Evolutionary conservation across 139 green algal genomes (phyloP).

Genomic region (Desmodesmus armatus): DNA sequence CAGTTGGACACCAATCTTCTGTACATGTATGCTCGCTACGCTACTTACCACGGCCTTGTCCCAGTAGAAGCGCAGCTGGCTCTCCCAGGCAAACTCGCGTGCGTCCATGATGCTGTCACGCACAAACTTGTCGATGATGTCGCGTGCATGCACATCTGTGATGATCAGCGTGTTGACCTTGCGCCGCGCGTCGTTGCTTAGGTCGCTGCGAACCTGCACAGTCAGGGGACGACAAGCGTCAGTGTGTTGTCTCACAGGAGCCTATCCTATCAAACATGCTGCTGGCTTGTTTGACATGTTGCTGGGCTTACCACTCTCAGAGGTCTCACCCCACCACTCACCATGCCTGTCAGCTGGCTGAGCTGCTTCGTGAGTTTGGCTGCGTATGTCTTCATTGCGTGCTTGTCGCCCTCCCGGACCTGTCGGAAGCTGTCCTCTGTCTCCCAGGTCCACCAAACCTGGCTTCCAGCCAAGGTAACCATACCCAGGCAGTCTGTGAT

Average conservation of each 20-base stretch:
- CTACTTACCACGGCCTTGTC: slow-evolving; percentile 64
- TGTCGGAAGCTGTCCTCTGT: slow-evolving; percentile 87
- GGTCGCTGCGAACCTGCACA: slow-evolving; percentile 62
- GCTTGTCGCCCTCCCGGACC: slow-evolving; percentile 82
- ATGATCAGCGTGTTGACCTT: slow-evolving; percentile 98
- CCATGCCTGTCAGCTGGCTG: slow-evolving; percentile 81
- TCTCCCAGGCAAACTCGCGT: slow-evolving; percentile 97
- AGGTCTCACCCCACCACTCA: slow-evolving; percentile 39
- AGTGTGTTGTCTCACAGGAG: too few relatives aligned
- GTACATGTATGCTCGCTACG: too few relatives aligned
- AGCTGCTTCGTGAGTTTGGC: slow-evolving; percentile 86
- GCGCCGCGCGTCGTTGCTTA: slow-evolving; percentile 75
- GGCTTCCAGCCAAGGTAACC: slow-evolving; percentile 86
- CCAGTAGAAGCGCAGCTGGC: slow-evolving; percentile 96
- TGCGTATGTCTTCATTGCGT: slow-evolving; percentile 85
- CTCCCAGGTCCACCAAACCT: slow-evolving; percentile 94
- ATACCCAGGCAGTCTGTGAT: slow-evolving; percentile 88
- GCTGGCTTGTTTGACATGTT: neutral
- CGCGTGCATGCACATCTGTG: slow-evolving; percentile 97
- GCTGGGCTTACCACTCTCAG: neutral
- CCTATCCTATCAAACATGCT: too few relatives aligned
- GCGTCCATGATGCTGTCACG: slow-evolving; percentile 83
- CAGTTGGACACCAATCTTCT: too few relatives aligned
- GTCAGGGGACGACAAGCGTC: neutral
- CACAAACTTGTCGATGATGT: slow-evolving; percentile 92